Base-by-base conservation (phyloP, 2,329 filamentous ascomycete species). In the Aphanocladium album region DNA sequence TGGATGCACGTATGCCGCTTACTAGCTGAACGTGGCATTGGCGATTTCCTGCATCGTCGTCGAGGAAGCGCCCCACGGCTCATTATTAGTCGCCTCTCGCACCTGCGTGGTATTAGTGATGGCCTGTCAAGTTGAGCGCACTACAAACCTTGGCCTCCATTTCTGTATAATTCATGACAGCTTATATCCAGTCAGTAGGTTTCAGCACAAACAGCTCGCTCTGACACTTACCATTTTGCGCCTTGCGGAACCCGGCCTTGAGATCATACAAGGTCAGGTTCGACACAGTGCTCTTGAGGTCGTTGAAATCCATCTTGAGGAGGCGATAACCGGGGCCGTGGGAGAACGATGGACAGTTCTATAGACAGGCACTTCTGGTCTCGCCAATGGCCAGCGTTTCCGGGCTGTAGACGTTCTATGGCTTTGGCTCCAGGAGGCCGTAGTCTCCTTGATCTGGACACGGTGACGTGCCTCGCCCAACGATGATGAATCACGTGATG, bases 21-120 rank as follows among this genome's bases (percentile, higher is more conserved):
- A 98, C 95, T 98, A 99, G 79, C 93, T 98, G 78, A 96, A 96
- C 62, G 95, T 99, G 70, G 87, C 95, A 76, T 93, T 96, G 76
- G 95, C 92, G 75, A 99, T 99, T 77, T 99, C 95, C 77, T 98
- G 93, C 93, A 98, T 96, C 70, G 89, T 74, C 12, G 89, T 90
- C 27, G 88, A 88, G 14, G 89, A 90, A 55, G 88, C 86, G 66
- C 93, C 95, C 95, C 95, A 99, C 61, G 95, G 95, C 76, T 99
- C 95, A 75, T 98, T 98, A 78, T 99, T 99, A 41, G 95, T 99
- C 33, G 95, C 95, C 82, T 99, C 95, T 76, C 95, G 89, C 67
- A 98, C 92, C 89, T 65, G 30, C 58, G 56, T 46, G 27, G 45
- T 35, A 58, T 54, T 49, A 47, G 63, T 61, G 27, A 62, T 46